Base-by-base conservation (phyloP, 176 grass and related monocot genomes). In the Carex parvula region DNA sequence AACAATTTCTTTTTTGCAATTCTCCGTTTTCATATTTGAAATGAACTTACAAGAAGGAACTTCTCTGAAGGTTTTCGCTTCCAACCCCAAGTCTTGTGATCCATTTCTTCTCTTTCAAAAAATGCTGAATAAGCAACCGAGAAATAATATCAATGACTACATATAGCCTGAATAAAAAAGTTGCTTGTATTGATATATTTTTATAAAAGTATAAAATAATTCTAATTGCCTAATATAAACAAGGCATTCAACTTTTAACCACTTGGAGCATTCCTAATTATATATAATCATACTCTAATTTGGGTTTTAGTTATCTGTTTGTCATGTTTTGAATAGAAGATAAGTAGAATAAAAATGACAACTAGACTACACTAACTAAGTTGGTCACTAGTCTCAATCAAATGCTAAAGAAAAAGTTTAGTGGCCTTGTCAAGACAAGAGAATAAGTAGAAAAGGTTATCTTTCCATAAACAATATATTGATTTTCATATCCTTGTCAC, bases 31-130 rank as follows among this genome's bases (percentile, higher is more conserved):
- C 39, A 66, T 20, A 70, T 86, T 82, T 48, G 57, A 79, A 79
- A 84, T 85, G 8, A 66, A 77, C 70, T 81, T 94, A 44, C 73
- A 61, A 80, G 64, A 79, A 90, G 79, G 44, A 29, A 85, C 50
- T 91, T 92, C 61, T 90, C 86, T 59, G 91, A 86, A 60, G 93
- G 79, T 77, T 88, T 98, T 74, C 89, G 92, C 90, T 88, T 98
- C 96, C 96, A 98, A 83, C 87, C 80, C 96, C 96, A 98, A 87
- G 91, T 80, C 87, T 98, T 98, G 35, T 84, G 89, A 74, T 98
- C 96, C 96, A 98, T 98, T 59, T 78, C 20, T 37, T 84, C 69
- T 62, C 62, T 58, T 21, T 63, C 46, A 56, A 37, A 65, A 72
- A 39, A 13, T 84, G 14, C 80, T 66, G 46, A 46, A 68, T 2